Evolutionary conservation across 805 yeast genomes (phyloP), one percentile per base, ranked within the genome.

Genomic region (Geotrichum ghanense): DNA sequence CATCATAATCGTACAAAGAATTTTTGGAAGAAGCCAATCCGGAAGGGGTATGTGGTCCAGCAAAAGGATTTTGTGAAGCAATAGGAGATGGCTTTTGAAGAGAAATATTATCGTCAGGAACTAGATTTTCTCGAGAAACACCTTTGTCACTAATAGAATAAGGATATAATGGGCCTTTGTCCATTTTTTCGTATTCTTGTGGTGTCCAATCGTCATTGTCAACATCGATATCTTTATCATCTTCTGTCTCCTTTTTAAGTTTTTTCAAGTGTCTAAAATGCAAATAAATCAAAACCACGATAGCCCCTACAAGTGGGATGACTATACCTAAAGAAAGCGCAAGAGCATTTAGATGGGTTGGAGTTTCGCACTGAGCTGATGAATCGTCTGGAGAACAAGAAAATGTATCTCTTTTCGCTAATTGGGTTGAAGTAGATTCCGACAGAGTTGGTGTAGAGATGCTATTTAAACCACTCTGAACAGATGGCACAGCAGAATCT

Each of bases 251-350:
- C 42, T 55, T 55, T 17, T 56, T 55, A 22, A 61, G 51, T 23
- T 57, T 55, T 9, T 59, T 54, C 23, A 56, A 51, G 52, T 64
- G 68, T 20, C 64, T 51, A 43, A 53, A 51, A 39, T 63, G 63
- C 35, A 69, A 49, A 52, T 57, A 54, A n/a, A 53, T 41, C 25
- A 65, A 47, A 16, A 64, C 51, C 12, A 56, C 16, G 12, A 65
- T 35, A 22, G 69, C 66, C 19, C 61, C 24, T 2, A 51, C 43
- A n/a, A 63, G 48, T 4, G 73, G 73, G 23, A 68, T 56, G n/a
- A 69, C 66, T 12, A 63, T 61, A n/a, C 67, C 69, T 3, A 65
- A 57, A 6, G 62, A 67, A 42, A 67, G 55, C 1, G 60, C 52
- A 37, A 55, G 48, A 2, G 49, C 45, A 24, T 56, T 47, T 26